phyloP scores from a whole-genome alignment of 2,329 filamentous ascomycete genomes.

The Talaromyces sp. region DNA sequence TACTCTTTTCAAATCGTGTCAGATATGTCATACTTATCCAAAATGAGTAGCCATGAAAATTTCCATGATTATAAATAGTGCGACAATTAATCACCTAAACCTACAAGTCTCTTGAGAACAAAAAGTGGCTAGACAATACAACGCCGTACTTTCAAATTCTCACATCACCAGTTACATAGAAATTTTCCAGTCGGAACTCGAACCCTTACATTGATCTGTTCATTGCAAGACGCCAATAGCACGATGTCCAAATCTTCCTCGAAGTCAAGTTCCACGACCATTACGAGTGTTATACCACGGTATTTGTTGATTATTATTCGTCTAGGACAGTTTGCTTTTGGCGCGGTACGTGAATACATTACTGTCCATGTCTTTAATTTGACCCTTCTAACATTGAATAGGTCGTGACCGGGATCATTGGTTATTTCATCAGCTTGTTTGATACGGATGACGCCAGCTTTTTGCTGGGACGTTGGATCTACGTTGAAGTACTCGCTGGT shows the following conservation, averaged over 20 bases:
- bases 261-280: conserved; percentile 6
- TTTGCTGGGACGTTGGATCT: conserved; percentile 66
- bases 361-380: conserved; percentile 23
- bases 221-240: neutral
- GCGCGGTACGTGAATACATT: conserved; percentile 50
- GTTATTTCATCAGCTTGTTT: conserved; percentile 57
- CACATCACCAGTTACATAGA: neutral
- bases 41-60: neutral
- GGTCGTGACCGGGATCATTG: conserved; percentile 65
- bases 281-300: conserved; percentile 52
- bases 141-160: neutral
- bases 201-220: neutral
- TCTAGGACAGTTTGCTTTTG: conserved; percentile 64
- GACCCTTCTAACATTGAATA: conserved; percentile 23
- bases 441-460: conserved; percentile 49
- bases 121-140: neutral
- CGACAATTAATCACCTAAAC: neutral
- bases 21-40: neutral
- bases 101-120: no score
- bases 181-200: neutral
- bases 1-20: neutral
- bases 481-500: conserved; percentile 69
- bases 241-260: neutral
- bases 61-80: neutral
- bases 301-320: conserved; percentile 57